A percentile compares a stretch with the other conserved stretches of the same genome.
phyloP scores from a whole-genome alignment of 108 stramenopile species.

The Cyclotella cryptica region DNA sequence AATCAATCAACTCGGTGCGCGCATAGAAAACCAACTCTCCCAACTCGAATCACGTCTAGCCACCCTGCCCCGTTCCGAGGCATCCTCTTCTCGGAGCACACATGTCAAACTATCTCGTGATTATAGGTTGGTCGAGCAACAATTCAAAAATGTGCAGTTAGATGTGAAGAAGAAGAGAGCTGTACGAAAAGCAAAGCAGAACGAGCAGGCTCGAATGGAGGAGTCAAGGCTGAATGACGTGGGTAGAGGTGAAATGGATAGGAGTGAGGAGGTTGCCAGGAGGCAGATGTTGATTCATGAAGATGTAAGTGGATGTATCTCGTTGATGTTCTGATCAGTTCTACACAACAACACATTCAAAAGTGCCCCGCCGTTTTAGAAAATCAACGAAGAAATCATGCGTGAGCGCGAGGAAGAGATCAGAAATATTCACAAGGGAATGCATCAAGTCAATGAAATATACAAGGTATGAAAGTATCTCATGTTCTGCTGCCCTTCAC shows the following conservation, averaged over 20 bases:
- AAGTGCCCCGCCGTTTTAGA: constrained; percentile 29
- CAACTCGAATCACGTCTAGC: constrained; percentile 46
- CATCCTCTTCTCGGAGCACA: constrained; percentile 53
- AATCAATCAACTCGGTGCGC: constrained; percentile 63
- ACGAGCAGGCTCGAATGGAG: constrained; percentile 19
- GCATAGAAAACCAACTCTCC: constrained; percentile 59
- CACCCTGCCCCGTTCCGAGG: constrained; percentile 40
- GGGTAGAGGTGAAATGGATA: constrained; percentile 9
- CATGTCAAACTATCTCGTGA: constrained; percentile 78
- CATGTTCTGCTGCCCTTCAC: not conserved
- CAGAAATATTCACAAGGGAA: constrained; percentile 83
- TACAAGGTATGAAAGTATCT: constrained; percentile 61
- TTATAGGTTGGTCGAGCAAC: constrained; percentile 64
- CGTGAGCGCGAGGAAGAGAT: constrained; percentile 91
- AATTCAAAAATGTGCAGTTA: constrained; percentile 50
- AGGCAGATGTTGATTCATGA: constrained; percentile 79
- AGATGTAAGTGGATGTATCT: constrained; percentile 60
- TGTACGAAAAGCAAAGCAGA: constrained; percentile 27
- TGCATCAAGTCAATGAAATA: constrained; percentile 93
- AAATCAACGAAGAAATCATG: constrained; percentile 85
- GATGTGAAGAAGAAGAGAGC: constrained; percentile 42
- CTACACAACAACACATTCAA: not conserved
- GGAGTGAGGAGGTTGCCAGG: constrained; percentile 48
- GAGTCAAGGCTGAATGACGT: not conserved
- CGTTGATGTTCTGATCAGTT: not conserved